Base-by-base conservation (phyloP, 106 monocot species). In the Platanthera guangdongensis region DNA sequence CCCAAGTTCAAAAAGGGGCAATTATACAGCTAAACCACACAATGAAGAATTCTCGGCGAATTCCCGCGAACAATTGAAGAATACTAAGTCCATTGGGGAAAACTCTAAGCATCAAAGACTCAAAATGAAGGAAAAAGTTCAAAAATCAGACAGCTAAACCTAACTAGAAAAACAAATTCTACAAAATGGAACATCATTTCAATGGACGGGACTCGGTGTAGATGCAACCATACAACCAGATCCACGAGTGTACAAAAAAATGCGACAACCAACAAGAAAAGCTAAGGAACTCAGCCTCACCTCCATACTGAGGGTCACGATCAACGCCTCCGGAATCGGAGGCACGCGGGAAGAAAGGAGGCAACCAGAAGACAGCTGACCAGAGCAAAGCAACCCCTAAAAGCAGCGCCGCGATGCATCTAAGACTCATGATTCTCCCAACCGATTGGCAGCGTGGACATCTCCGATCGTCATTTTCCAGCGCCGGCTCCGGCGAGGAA, bases 281-380 rank as follows among this genome's bases (percentile, higher is more conserved):
- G 12, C 0, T 10, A 51, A 51, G 25, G 0, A 30, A 51, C 51
- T 51, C 10, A 72, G 19, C 7, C 84, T 83, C 81, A 87, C 88
- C 86, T 85, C 78, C 84, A 7, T 72, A 77, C 72, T 70, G 32
- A 47, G 65, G 67, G n/a, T 70, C 81, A 75, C 39, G 78, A 62
- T 75, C 81, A 73, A 14, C 45, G 49, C 71, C 85, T 52, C 62
- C 70, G 4, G 21, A 10, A 15, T 71, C 68, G 8, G 60, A 45
- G 9, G 80, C 45, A 39, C 51, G 72, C 28, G 82, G 57, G 48
- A 84, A 50, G 73, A 90, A 90, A 3, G 90, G 90, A 11, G 85
- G 92, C 8, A 95, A 70, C 86, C 89, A 92, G 78, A 90, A 92
- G 4, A 88, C 79, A 1, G 88, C 92, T 2, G 90, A 92, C 16